Evolutionary conservation across 495 filamentous ascomycete genomes (phyloP).

Genomic region (Achaetomiella virescens): DNA sequence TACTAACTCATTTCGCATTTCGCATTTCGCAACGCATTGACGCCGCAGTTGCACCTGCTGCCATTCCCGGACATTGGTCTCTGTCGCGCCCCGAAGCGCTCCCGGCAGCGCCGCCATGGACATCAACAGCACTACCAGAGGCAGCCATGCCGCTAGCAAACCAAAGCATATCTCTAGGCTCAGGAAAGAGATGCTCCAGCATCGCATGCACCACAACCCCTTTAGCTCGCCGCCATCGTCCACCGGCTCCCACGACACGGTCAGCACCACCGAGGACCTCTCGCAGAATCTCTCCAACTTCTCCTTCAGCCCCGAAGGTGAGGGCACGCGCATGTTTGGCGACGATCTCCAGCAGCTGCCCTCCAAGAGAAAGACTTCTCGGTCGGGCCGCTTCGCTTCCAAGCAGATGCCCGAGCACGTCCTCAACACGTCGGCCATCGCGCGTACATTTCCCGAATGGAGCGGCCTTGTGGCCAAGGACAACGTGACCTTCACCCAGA

Average conservation of each 20-base stretch:
- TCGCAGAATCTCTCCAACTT: constrained; percentile 37
- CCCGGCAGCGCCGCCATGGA: constrained; percentile 25
- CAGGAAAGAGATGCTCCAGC: constrained; percentile 32
- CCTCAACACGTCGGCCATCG: constrained; percentile 59
- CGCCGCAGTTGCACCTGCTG: constrained; percentile 11
- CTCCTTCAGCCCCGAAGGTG: constrained; percentile 41
- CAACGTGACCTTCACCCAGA: constrained; percentile 18
- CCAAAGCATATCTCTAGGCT: constrained; percentile 33
- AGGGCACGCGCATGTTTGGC: constrained; percentile 36
- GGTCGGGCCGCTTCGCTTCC: constrained; percentile 27
- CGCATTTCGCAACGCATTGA: background rate
- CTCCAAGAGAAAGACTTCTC: constrained; percentile 17
- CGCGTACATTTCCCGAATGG: constrained; percentile 58
- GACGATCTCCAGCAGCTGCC: constrained; percentile 16
- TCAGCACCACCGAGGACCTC: constrained; percentile 38
- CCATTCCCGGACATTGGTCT: background rate
- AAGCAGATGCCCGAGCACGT: constrained; percentile 14
- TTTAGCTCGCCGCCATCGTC: constrained; percentile 48
- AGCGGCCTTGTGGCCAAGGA: constrained; percentile 25
- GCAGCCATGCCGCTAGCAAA: constrained; percentile 20
- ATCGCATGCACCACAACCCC: constrained; percentile 35
- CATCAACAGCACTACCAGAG: constrained; percentile 28
- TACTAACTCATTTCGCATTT: background rate
- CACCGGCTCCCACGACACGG: constrained; percentile 46
- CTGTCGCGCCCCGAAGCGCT: constrained; percentile 21